Evolutionary conservation across 495 filamentous ascomycete species (phyloP).

Genomic region (Choiromyces venosus): DNA sequence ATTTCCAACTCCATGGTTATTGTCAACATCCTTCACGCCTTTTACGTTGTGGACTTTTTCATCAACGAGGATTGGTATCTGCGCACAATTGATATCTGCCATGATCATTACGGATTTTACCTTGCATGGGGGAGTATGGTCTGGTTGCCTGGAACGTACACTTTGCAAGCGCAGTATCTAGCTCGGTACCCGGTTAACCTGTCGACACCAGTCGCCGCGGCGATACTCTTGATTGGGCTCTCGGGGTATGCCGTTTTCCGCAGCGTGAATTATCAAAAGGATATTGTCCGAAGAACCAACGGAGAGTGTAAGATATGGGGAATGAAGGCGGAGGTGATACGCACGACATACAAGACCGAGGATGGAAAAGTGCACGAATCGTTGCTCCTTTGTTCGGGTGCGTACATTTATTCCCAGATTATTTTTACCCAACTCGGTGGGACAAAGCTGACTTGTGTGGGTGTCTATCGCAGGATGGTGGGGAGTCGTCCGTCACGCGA

Average conservation of each 20-base stretch:
- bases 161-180: constrained; percentile 50
- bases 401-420: constrained; percentile 9
- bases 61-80: constrained; percentile 52
- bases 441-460: constrained; percentile 7
- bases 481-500: constrained; percentile 49
- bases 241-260: constrained; percentile 49
- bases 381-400: constrained; percentile 46
- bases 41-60: constrained; percentile 52
- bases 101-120: constrained; percentile 54
- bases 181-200: constrained; percentile 47
- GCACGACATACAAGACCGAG: constrained; percentile 44
- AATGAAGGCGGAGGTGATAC: constrained; percentile 44
- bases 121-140: constrained; percentile 49
- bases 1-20: constrained; percentile 49
- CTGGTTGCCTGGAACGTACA: constrained; percentile 49
- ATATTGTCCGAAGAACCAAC: constrained; percentile 46
- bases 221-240: constrained; percentile 43
- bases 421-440: not conserved
- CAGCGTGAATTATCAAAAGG: constrained; percentile 50
- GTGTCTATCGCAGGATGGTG: constrained; percentile 47
- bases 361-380: constrained; percentile 46
- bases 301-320: constrained; percentile 49
- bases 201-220: constrained; percentile 31
- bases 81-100: constrained; percentile 50
- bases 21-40: constrained; percentile 46